phyloP scores from a whole-genome alignment of 176 grass and related monocot species.

The Musa beccarii region DNA sequence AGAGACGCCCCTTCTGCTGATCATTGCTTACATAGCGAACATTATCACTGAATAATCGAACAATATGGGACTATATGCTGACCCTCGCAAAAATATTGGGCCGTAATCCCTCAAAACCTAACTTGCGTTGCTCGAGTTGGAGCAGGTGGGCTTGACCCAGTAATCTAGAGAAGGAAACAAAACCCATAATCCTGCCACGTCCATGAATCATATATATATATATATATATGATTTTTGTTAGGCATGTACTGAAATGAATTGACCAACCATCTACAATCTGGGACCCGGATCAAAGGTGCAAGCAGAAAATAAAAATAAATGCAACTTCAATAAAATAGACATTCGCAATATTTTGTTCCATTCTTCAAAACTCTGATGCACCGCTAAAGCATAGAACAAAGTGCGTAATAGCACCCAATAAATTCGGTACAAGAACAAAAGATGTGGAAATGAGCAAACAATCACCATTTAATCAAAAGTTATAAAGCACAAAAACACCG shows the following conservation, averaged over 20 bases:
- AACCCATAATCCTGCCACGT: too few relatives aligned
- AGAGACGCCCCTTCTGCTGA: fast-evolving
- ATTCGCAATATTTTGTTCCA: neutral
- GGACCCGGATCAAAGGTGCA: neutral
- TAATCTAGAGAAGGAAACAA: too few relatives aligned
- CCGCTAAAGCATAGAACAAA: neutral
- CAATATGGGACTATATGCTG: too few relatives aligned
- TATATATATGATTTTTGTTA: neutral
- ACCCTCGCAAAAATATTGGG: too few relatives aligned
- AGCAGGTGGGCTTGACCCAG: too few relatives aligned
- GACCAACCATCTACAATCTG: neutral
- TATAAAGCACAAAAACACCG: neutral
- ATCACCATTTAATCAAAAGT: neutral
- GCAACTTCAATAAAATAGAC: neutral
- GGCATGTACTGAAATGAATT: neutral
- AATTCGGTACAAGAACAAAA: neutral
- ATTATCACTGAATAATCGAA: fast-evolving
- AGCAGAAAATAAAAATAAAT: neutral
- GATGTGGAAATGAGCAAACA: neutral
- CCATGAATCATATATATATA: too few relatives aligned
- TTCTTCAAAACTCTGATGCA: neutral
- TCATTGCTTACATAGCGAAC: too few relatives aligned
- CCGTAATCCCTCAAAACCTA: too few relatives aligned
- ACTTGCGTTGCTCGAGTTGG: too few relatives aligned
- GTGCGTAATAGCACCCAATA: neutral